Conservation (phyloP, 2,329 filamentous ascomycete genomes). For the Teratosphaeriaceae sp. region DNA sequence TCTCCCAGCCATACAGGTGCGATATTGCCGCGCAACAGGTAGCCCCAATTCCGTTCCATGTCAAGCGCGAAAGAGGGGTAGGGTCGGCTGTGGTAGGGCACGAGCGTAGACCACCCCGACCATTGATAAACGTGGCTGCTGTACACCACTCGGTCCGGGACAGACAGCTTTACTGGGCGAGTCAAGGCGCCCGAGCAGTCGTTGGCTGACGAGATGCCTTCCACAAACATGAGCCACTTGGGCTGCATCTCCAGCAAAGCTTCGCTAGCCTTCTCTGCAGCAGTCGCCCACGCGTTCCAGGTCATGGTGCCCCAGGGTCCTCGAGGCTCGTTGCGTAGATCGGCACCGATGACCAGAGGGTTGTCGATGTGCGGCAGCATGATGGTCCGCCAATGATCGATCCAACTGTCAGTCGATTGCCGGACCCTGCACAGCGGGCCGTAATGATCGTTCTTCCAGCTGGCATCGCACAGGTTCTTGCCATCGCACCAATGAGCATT, state of each 20-base stretch:
- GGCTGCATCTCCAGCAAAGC: conserved; percentile 52
- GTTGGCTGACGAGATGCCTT: conserved; percentile 61
- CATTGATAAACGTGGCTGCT: conserved; percentile 63
- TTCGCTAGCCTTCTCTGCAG: conserved; percentile 58
- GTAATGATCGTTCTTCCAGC: conserved; percentile 60
- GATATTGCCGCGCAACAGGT: conserved; percentile 49
- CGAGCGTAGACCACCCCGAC: conserved; percentile 54
- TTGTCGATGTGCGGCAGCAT: conserved; percentile 55
- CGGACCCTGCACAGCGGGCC: conserved; percentile 53
- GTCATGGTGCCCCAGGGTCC: conserved; percentile 63
- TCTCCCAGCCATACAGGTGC: conserved; percentile 65
- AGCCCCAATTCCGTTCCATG: conserved; percentile 62
- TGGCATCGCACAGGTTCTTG: conserved; percentile 59
- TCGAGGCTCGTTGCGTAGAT: conserved; percentile 63
- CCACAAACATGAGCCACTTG: conserved; percentile 62
- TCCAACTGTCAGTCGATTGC: conserved; percentile 60
- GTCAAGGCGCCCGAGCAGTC: conserved; percentile 51
- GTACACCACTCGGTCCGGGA: conserved; percentile 55
- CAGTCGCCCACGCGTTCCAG: conserved; percentile 58
- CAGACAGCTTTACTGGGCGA: conserved; percentile 52
- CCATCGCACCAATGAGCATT: conserved; percentile 63
- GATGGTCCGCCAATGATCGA: conserved; percentile 58
- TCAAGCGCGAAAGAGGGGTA: conserved; percentile 57
- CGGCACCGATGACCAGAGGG: conserved; percentile 57
- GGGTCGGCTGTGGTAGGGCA: conserved; percentile 53